phyloP scores from a whole-genome alignment of 2,329 filamentous ascomycete species.

The Epichloe sp. region DNA sequence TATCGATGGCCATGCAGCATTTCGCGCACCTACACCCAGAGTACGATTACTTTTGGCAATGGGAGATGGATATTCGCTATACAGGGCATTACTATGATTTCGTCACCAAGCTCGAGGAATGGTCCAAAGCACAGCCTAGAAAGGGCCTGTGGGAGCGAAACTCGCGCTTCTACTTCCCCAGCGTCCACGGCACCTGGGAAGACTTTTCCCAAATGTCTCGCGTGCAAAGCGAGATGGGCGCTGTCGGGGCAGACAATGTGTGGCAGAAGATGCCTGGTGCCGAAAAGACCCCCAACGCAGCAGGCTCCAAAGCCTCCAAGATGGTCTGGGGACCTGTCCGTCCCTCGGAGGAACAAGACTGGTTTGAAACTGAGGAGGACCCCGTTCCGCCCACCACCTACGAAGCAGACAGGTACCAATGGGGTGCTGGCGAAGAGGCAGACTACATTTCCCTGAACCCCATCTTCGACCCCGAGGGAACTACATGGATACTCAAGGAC shows the following conservation, averaged over 20 bases:
- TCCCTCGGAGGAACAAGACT: conserved; percentile 53
- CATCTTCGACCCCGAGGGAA: conserved; percentile 79
- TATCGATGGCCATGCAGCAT: conserved; percentile 90
- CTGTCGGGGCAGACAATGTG: conserved; percentile 50
- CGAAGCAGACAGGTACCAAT: conserved; percentile 68
- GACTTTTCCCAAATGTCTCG: conserved; percentile 64
- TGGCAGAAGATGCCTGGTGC: conserved; percentile 42
- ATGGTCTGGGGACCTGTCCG: conserved; percentile 77
- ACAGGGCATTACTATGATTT: conserved; percentile 76
- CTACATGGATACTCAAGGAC: conserved; percentile 68
- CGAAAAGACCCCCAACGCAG: conserved; percentile 22
- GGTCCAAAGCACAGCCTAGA: conserved; percentile 60
- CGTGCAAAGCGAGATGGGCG: conserved; percentile 60
- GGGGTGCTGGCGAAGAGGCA: conserved; percentile 83
- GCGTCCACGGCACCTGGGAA: conserved; percentile 64
- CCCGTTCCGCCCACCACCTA: conserved; percentile 55
- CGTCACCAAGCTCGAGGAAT: conserved; percentile 54
- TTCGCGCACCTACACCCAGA: conserved; percentile 82
- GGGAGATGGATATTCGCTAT: conserved; percentile 89
- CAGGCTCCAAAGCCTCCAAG: conserved; percentile 34
- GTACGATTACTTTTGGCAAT: conserved; percentile 87
- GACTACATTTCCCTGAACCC: conserved; percentile 88
- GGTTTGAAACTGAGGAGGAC: conserved; percentile 61
- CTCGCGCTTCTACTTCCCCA: conserved; percentile 63
- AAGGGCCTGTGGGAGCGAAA: conserved; percentile 76